These are phyloP conservation scores for Leccinum ponderosum DNA, from an alignment of 1,284 basidiomycete genomes.

Conservation along the genomic window DNA sequence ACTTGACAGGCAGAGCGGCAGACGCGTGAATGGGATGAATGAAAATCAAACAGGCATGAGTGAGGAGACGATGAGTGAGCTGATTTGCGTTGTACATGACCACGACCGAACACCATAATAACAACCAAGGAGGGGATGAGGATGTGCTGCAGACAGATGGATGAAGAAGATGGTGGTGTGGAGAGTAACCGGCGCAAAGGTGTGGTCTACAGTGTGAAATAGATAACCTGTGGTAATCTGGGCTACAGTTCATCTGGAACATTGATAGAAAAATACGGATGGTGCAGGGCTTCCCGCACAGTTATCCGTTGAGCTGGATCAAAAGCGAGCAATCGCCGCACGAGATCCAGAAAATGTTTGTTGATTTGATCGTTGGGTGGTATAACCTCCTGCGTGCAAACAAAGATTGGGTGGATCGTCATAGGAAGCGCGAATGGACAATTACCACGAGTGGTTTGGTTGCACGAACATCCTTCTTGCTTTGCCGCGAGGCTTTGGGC, in stretches of 20 bases:
- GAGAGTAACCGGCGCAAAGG: constrained; percentile 24
- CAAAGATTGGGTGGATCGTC: constrained; percentile 13
- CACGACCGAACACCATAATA: constrained; percentile 40
- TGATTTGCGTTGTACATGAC: constrained; percentile 39
- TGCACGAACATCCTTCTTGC: constrained; percentile 90
- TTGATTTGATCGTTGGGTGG: constrained; percentile 71
- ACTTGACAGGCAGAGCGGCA: constrained; percentile 26
- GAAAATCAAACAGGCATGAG: constrained; percentile 32
- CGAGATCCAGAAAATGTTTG: constrained; percentile 83
- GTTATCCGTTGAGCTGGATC: constrained; percentile 87
- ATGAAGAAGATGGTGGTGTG: constrained; percentile 23
- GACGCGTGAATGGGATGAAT: constrained; percentile 16
- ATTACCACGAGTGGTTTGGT: constrained; percentile 78
- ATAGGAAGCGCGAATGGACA: constrained; percentile 15
- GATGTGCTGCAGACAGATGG: constrained; percentile 26
- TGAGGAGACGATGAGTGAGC: constrained; percentile 30
- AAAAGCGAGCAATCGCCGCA: constrained; percentile 86
- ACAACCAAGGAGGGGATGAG: constrained; percentile 32
- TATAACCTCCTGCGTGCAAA: constrained; percentile 73
- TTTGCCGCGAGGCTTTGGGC: constrained; percentile 82
- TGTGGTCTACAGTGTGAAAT: constrained; percentile 38
- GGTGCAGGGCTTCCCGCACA: constrained; percentile 84
- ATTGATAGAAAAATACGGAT: constrained; percentile 78
- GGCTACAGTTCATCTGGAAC: constrained; percentile 59
- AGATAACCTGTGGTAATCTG: constrained; percentile 36